Evolutionary conservation across 2,329 filamentous ascomycete genomes (phyloP), one percentile per base, ranked within the genome.

Genomic region (Polytolypa hystricis): DNA sequence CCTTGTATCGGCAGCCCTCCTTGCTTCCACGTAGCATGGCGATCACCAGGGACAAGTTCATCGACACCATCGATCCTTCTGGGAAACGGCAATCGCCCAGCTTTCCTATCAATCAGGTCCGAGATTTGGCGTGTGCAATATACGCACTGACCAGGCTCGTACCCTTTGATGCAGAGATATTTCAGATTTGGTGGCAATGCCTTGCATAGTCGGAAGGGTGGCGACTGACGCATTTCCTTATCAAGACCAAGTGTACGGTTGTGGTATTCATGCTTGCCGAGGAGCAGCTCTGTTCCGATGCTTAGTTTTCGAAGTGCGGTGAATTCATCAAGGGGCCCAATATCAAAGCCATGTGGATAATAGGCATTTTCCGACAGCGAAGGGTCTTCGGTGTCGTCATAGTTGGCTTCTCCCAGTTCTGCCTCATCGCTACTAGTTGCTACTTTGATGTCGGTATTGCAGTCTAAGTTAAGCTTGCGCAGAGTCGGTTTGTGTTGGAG

Each of bases 271-370:
- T 40, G 42, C 28, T 45, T 37, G 26, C 47, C 49, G n/a, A 46
- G 20, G 14, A 51, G 37, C 15, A 39, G 21, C 2, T 41, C 25
- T 8, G 49, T 34, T 1, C 39, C 46, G 12, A 49, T 14, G 20
- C 44, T 46, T 27, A 51, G 34, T 3, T 35, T 26, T 21, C 42
- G 48, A 30, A 50, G 30, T 4, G 40, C 35, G 7, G 10, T n/a
- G n/a, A 50, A 49, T 2, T 47, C 40, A 11, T 35, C 39, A 33
- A 51, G 18, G 5, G 46, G 44, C 2, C 42, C 43, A 12, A 40
- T 35, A 35, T 18, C 26, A 15, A 25, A 11, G 32, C 32, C 32
- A 16, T 35, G 26, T 27, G 32, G 32, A 16, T 20, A 20, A 4
- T 11, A 10, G 23, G 10, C 3, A 26, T 26, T 26, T 26, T 5